Evolutionary conservation across 2,329 filamentous ascomycete species (phyloP), one percentile per base, ranked within the genome.

Genomic region (Fusarium heterosporum): DNA sequence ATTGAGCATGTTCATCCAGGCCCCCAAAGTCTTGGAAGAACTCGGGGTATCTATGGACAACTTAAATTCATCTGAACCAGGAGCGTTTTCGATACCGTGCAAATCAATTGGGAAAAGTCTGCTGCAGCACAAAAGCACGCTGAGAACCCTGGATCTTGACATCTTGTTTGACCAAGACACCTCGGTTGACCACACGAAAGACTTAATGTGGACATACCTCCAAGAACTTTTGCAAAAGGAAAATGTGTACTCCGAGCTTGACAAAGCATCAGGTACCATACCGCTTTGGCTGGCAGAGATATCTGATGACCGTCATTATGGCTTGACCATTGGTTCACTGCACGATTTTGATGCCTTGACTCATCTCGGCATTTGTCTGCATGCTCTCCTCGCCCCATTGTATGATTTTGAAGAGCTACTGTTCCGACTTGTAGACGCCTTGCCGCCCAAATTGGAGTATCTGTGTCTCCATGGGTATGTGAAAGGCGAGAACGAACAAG

Each of bases 391-490:
- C 8, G 50, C 32, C 6, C 30, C 50, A 3, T 14, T 6, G 7
- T 13, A 22, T 26, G 8, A 19, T 9, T 14, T 19, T 2, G 11
- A 32, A n/a, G 28, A 55, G 8, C 40, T 26, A 8, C 55, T 14
- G 1, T 40, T 28, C 14, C 2, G 28, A 12, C 7, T 55, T 3
- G 5, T 25, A 8, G 28, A 41, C 56, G 34, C 22, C 3, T 29
- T 58, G 4, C 22, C 55, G 28, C 41, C 34, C 4, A 47, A 13
- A 2, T 17, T 69, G 10, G 32, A 68, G 43, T 57, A 55, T 19
- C 4, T 63, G 2, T 60, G 22, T 25, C 40, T 69, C 4, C 60
- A 43, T 16, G 64, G 41, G 7, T 63, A 63, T 28, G n/a, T 14
- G 4, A 57, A 61, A 10, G 47, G 60, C 2, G 14, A 29, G 8